Base-by-base conservation (phyloP, 2,329 filamentous ascomycete species). In the Rhinocladiella similis region DNA sequence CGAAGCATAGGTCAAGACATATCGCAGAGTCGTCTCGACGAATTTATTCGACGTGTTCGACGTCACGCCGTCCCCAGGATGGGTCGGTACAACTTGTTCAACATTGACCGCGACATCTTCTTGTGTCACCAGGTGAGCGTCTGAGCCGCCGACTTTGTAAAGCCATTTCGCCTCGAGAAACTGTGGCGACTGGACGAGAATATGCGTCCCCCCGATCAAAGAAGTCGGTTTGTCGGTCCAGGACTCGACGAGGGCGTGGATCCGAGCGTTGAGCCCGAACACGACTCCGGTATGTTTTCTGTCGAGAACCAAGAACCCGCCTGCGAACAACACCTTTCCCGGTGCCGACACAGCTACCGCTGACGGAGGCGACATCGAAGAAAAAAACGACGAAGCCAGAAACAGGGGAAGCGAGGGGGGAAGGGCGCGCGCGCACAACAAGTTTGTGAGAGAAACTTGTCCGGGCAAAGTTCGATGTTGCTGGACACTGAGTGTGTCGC, bases 251-350 rank as follows among this genome's bases (percentile, higher is more conserved):
- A 80, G 70, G 42, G 83, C 80, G 68, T 87, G 83, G 33, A 87
- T 86, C 54, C 84, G 77, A 45, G 84, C 84, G 69, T 86, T 79
- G 49, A 87, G 78, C 29, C 83, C 84, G 65, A 86, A 85, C 3
- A 87, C 84, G 16, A 85, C 77, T 35, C 87, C 93, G 2, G 89
- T 94, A 74, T 97, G 91, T 59, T 83, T 79, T 59, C 90, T 85
- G 76, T 97, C 93, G 45, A 99, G 86, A 19, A 97, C 93, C 45
- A 97, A 85, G 74, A 97, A 99, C 60, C 94, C 94, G 62, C 94
- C 94, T 3, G 93, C 91, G 52, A 97, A 83, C 63, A 99, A 83
- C 59, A 99, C 94, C 78, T 99, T 99, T 66, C 94, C 94, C 16
- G 94, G 94, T 19, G 94, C 93, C 61, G 94, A 97, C 63, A 96